These are phyloP conservation scores for Ceratocystis lukuohia DNA, from an alignment of 2,329 filamentous ascomycete genomes.

Conservation along the genomic window DNA sequence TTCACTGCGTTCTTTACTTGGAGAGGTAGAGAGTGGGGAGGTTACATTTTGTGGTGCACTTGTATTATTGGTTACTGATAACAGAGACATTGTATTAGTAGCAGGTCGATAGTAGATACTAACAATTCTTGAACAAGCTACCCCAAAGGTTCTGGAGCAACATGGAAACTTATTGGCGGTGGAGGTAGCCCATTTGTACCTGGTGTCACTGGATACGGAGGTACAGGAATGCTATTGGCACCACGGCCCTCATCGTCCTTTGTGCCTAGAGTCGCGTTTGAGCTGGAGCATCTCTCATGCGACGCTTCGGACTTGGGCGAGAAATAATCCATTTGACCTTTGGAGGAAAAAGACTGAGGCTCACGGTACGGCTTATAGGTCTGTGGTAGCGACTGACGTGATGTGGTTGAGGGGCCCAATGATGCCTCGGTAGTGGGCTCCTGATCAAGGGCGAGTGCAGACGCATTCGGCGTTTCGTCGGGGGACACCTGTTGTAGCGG, in stretches of 20 bases:
- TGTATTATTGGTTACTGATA: conserved; percentile 9
- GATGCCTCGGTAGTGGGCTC: background rate
- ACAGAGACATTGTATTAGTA: conserved; percentile 4
- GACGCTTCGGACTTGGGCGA: conserved; percentile 4
- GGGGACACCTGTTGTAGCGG: background rate
- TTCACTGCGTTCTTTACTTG: conserved; percentile 11
- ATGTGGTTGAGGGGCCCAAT: background rate
- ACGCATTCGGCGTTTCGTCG: background rate
- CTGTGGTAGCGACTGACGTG: conserved; percentile 12
- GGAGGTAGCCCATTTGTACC: conserved; percentile 16
- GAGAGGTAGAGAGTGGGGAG: background rate
- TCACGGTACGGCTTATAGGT: conserved; percentile 18
- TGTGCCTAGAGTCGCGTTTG: background rate
- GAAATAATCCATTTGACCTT: conserved; percentile 18
- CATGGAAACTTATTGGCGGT: conserved; percentile 16
- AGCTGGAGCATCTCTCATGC: background rate
- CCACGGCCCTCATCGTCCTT: background rate
- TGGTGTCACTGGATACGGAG: conserved; percentile 18
- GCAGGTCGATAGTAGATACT: background rate
- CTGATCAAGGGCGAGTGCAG: conserved; percentile 4
- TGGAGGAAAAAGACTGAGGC: conserved; percentile 5
- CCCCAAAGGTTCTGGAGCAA: conserved; percentile 9
- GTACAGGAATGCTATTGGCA: conserved; percentile 1
- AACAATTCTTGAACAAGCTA: background rate
- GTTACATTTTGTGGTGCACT: background rate